Conservation (phyloP, 2,329 filamentous ascomycete genomes). For the Chaetomiaceae sp. region DNA sequence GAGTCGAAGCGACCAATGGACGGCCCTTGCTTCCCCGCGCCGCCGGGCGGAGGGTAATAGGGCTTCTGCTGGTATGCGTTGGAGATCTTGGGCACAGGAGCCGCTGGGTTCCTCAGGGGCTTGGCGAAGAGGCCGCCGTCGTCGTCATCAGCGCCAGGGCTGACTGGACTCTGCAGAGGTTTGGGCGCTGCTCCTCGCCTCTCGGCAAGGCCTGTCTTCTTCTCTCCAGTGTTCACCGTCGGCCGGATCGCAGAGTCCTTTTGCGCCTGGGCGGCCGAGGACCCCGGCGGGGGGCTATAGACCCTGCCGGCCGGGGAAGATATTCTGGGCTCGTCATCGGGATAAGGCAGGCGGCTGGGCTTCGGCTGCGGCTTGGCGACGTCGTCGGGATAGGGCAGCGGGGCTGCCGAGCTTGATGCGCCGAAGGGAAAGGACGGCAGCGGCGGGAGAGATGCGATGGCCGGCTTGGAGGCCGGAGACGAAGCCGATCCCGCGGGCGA, state of each 20-base stretch:
- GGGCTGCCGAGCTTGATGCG: conserved; percentile 64
- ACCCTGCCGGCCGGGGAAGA: conserved; percentile 30
- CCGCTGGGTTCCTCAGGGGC: conserved; percentile 44
- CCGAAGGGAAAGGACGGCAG: conserved; percentile 55
- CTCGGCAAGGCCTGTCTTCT: conserved; percentile 68
- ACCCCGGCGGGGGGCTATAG: conserved; percentile 33
- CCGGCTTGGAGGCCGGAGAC: conserved; percentile 44
- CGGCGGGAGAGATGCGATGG: conserved; percentile 29
- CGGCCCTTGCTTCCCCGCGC: conserved; percentile 27
- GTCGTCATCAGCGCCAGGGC: conserved; percentile 47
- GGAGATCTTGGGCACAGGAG: conserved; percentile 35
- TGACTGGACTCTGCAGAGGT: conserved; percentile 76
- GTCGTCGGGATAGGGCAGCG: conserved; percentile 44
- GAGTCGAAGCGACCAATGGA: conserved; percentile 64
- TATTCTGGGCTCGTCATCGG: conserved; percentile 37
- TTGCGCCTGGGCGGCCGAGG: conserved; percentile 37
- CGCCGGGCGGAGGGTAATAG: conserved; percentile 57
- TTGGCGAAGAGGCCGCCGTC: conserved; percentile 80
- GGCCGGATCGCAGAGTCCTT: conserved; percentile 53
- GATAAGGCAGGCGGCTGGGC: conserved; percentile 37
- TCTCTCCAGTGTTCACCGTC: conserved; percentile 51
- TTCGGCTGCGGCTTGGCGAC: conserved; percentile 15
- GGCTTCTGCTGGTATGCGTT: conserved; percentile 51
- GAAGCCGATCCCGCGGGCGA: conserved; percentile 36
- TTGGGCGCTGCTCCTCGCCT: conserved; percentile 77